These are phyloP conservation scores for Moelleriella libera DNA, from an alignment of 2,329 filamentous ascomycete genomes.

Conservation along the genomic window DNA sequence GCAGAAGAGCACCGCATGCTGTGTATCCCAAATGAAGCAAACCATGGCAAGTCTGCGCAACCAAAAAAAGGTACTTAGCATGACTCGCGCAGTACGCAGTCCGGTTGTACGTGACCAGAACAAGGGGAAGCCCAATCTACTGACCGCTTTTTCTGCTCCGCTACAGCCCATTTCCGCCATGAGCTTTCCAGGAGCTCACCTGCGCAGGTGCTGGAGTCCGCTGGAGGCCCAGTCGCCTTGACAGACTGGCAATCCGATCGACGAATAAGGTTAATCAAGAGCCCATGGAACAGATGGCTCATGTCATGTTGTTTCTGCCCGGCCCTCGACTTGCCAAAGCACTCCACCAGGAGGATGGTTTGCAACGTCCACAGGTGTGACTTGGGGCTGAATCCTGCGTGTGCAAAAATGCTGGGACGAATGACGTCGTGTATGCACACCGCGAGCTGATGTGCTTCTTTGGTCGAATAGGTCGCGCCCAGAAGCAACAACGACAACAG, in stretches of 20 bases:
- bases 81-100: not conserved
- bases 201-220: conserved; percentile 12
- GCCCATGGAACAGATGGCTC: conserved; percentile 37
- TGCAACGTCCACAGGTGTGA: conserved; percentile 48
- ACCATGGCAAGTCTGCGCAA: conserved; percentile 32
- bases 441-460: conserved; percentile 43
- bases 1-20: conserved; percentile 51
- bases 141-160: conserved; percentile 43
- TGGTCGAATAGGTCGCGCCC: conserved; percentile 47
- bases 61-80: not conserved
- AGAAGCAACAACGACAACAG: conserved; percentile 40
- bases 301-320: conserved; percentile 51
- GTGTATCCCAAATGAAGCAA: conserved; percentile 54
- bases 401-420: conserved; percentile 43
- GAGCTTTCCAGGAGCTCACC: conserved; percentile 25
- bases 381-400: conserved; percentile 40
- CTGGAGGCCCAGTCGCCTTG: conserved; percentile 10
- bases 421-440: conserved; percentile 49
- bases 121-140: conserved; percentile 1
- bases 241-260: conserved; percentile 20
- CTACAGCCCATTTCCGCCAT: conserved; percentile 39
- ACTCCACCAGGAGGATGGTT: conserved; percentile 47
- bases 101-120: not conserved
- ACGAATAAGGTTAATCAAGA: conserved; percentile 23
- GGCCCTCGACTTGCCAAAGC: conserved; percentile 48